Evolutionary conservation across 495 filamentous ascomycete genomes (phyloP), one percentile per base, ranked within the genome.

Genomic region (Oidiodendron maius): DNA sequence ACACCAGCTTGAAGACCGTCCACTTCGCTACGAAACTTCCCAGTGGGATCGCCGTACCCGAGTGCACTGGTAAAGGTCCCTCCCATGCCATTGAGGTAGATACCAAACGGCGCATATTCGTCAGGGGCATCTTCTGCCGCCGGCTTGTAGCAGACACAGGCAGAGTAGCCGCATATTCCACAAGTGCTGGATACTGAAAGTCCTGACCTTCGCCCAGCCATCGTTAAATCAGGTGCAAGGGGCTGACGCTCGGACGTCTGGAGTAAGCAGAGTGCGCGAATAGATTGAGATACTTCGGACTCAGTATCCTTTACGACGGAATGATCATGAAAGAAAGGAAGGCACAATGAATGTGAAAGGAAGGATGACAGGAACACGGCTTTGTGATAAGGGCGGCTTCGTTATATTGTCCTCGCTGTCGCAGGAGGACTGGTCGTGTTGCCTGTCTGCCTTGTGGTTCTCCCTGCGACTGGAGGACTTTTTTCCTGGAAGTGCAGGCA

Each of bases 141-240:
- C n/a, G 15, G 21, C 25, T 21, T 43, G 25, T 43, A 43, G 40
- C 17, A 43, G 40, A 21, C 20, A 23, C 40, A 43, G 40, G 40
- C 15, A 43, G 40, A 43, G 40, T 24, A 43, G 21, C 40, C 40
- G 17, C 21, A 43, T 24, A 17, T 43, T 24, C 40, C 40, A 43
- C 40, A 43, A 15, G 40, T 24, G 40, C 16, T 21, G 15, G 40
- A 43, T 17, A 8, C 21, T 20, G 15, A 12, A 17, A 20, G 15
- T 17, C 20, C 20, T 43, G 17, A 43, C 13, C 9, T 43, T 43
- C 18, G 20, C 40, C 4, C 21, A 43, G 13, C 16, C 40, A 43
- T 43, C 13, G 15, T 18, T 18, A 18, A 23, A 18, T n/a, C n/a
- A n/a, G n/a, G n/a, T n/a, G n/a, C n/a, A n/a, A n/a, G 40, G 21